phyloP scores from a whole-genome alignment of 1,139 yeast genomes.

The Kurtzmaniella quercitrusa region DNA sequence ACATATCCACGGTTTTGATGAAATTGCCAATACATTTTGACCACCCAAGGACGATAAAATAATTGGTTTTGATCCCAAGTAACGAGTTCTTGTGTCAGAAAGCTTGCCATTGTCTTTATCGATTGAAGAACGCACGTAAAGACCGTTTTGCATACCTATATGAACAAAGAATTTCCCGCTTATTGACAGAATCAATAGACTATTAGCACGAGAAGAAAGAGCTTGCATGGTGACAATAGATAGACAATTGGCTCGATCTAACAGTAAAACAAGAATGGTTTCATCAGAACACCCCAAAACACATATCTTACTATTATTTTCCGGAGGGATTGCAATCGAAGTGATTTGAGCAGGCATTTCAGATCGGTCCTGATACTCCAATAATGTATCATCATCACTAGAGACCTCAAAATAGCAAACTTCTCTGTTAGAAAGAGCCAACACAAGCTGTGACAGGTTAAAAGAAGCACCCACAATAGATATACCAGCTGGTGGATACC shows the following conservation, averaged over 20 bases:
- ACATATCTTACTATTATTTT: slow-evolving; percentile 46
- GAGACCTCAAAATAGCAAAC: slow-evolving; percentile 82
- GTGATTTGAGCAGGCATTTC: slow-evolving; percentile 52
- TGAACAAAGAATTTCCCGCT: slow-evolving; percentile 38
- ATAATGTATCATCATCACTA: slow-evolving; percentile 52
- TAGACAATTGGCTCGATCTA: slow-evolving; percentile 59
- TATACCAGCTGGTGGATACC: slow-evolving; percentile 86
- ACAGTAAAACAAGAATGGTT: slow-evolving; percentile 65
- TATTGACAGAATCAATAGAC: slow-evolving; percentile 36
- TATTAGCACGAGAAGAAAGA: slow-evolving; percentile 53
- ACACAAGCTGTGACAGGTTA: slow-evolving; percentile 62
- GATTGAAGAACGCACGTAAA: slow-evolving; percentile 61
- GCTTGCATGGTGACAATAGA: slow-evolving; percentile 66
- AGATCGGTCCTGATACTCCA: slow-evolving; percentile 64
- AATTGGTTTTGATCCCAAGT: slow-evolving; percentile 67
- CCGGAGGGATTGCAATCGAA: slow-evolving; percentile 49
- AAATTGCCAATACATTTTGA: slow-evolving; percentile 31
- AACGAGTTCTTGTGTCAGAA: slow-evolving; percentile 66
- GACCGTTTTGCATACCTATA: slow-evolving; percentile 80
- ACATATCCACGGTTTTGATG: slow-evolving; percentile 41
- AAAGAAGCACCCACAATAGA: slow-evolving; percentile 55
- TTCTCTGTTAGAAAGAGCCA: slow-evolving; percentile 71
- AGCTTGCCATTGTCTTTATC: slow-evolving; percentile 62
- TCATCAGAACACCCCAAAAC: slow-evolving; percentile 72
- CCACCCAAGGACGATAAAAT: slow-evolving; percentile 33